phyloP scores from a whole-genome alignment of 768 basidiomycete genomes.

The Leccinellum albellum region DNA sequence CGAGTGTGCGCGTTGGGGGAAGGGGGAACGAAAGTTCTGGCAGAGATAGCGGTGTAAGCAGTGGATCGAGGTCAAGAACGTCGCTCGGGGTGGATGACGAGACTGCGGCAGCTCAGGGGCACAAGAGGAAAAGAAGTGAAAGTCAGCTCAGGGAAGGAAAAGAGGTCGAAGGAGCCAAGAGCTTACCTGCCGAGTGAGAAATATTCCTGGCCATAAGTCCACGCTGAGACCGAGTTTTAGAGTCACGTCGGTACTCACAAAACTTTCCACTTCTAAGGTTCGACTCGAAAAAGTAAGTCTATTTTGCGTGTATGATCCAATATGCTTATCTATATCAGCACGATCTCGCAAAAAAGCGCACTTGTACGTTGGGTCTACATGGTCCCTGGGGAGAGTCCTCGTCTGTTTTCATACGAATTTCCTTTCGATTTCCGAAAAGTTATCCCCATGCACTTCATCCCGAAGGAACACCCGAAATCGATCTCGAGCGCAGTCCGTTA shows the following conservation, averaged over 20 bases:
- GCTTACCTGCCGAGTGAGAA: constrained; percentile 71
- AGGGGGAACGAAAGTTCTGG: constrained; percentile 55
- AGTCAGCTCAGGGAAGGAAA: constrained; percentile 36
- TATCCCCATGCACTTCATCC: constrained; percentile 69
- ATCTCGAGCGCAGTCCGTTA: constrained; percentile 78
- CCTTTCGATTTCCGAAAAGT: constrained; percentile 82
- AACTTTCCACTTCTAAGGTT: constrained; percentile 63
- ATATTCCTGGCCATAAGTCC: not conserved
- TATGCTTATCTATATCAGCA: constrained; percentile 39
- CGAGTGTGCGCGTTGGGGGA: constrained; percentile 65
- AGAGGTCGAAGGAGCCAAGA: constrained; percentile 40
- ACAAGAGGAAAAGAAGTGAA: constrained; percentile 43
- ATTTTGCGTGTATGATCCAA: not conserved
- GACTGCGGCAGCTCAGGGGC: constrained; percentile 2
- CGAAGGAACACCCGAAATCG: constrained; percentile 65
- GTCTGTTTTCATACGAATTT: constrained; percentile 81
- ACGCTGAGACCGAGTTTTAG: constrained; percentile 33
- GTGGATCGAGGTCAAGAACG: constrained; percentile 40
- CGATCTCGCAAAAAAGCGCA: constrained; percentile 67
- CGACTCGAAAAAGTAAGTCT: constrained; percentile 75
- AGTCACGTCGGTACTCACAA: constrained; percentile 68
- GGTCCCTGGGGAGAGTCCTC: constrained; percentile 90
- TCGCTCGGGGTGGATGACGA: constrained; percentile 22
- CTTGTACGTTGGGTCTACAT: constrained; percentile 80
- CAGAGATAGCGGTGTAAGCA: constrained; percentile 45